These are phyloP conservation scores for Coniosporium apollinis DNA, from an alignment of 495 filamentous ascomycete genomes.

Conservation along the genomic window DNA sequence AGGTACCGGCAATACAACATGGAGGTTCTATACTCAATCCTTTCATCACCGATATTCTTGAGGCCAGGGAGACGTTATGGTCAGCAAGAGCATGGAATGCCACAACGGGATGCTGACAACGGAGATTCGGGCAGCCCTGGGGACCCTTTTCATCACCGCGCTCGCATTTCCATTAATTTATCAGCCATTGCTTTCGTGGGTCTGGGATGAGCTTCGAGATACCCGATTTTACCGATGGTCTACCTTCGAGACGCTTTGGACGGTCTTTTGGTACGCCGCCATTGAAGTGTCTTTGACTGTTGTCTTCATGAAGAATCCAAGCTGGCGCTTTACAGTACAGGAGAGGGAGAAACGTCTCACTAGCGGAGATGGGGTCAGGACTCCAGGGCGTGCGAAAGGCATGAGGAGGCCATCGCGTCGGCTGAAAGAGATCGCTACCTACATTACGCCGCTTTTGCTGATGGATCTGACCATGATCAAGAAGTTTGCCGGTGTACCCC, in stretches of 20 bases:
- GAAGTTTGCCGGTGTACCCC: slow-evolving; percentile 18
- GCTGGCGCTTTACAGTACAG: slow-evolving; percentile 9
- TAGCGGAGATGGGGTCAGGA: too few relatives aligned
- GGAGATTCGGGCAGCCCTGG: slow-evolving; percentile 1
- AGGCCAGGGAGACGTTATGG: too few relatives aligned
- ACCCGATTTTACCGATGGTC: slow-evolving; percentile 15
- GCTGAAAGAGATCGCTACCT: slow-evolving; percentile 10
- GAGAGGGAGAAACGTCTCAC: slow-evolving; percentile 3
- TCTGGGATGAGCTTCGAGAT: slow-evolving; percentile 10
- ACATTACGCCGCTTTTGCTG: slow-evolving; percentile 14
- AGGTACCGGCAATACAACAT: too few relatives aligned
- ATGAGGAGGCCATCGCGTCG: slow-evolving; percentile 18
- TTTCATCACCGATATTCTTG: too few relatives aligned
- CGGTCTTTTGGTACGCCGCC: slow-evolving; percentile 17
- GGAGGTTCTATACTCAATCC: too few relatives aligned
- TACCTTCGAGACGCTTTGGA: slow-evolving; percentile 20
- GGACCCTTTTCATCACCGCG: slow-evolving; percentile 3
- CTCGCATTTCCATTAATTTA: slow-evolving; percentile 12
- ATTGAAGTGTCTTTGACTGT: slow-evolving; percentile 15
- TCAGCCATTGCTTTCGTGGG: slow-evolving; percentile 9
- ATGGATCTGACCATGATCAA: slow-evolving; percentile 23
- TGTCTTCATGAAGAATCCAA: slow-evolving; percentile 13
- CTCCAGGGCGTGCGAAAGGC: too few relatives aligned
- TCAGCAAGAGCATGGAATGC: too few relatives aligned
- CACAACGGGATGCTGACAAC: too few relatives aligned